Base-by-base conservation (phyloP, 164 flowering plant genomes). In the Sextonia rubra region DNA sequence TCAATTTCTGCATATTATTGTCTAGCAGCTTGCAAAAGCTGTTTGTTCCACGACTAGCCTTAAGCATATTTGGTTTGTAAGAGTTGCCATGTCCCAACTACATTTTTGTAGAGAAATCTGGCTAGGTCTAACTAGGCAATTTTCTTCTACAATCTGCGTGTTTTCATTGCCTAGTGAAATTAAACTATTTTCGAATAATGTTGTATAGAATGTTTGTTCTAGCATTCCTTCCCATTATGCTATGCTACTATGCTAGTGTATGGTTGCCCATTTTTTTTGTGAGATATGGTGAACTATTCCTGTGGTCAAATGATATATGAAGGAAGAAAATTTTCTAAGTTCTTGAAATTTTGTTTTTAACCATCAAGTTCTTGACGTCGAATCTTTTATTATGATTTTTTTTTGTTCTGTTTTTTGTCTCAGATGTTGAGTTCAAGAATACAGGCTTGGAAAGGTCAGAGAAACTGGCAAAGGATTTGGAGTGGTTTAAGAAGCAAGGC, bases 401-500 rank as follows among this genome's bases (percentile, higher is more conserved):
- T n/a, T n/a, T n/a, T 29, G 5, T 47, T n/a, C 63, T 22, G n/a
- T n/a, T 24, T 71, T 72, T 80, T 24, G 52, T 60, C 82, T 48
- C 86, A 95, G 98, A 95, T 88, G 86, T 92, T 3, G 97, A 91
- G 82, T 91, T 95, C 80, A 84, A 78, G 77, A 88, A 93, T 76
- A 95, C 99, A 1, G 99, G 99, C 48, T 76, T 95, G 78, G 98
- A 95, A 83, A 88, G 99, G 77, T 88, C 97, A 24, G 88, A 80
- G 66, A 81, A 68, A 20, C 77, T 95, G 85, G 89, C 90, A 15
- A 93, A 85, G 74, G 99, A 95, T 86, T 76, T 95, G 83, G 91
- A 90, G 74, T 93, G 99, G 98, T 95, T 95, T 79, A 90, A 84
- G 81, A 88, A 84, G 81, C 91, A 86, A 82, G 98, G 97, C 14